A percentile compares a stretch with the other conserved stretches of the same genome.
phyloP scores from a whole-genome alignment of 2,329 filamentous ascomycete genomes.

The Periconia digitata region DNA sequence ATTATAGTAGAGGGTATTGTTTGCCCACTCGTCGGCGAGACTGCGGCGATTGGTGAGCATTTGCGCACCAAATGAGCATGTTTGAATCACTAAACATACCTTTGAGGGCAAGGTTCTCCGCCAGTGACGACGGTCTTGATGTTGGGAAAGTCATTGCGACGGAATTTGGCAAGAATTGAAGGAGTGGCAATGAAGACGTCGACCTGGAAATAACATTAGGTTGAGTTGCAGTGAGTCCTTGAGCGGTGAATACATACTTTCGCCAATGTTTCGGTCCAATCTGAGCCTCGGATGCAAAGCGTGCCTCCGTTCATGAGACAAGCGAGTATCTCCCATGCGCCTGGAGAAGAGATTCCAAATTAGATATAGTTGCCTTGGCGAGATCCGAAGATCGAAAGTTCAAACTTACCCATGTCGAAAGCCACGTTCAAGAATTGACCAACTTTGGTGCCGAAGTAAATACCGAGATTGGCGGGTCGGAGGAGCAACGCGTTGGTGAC shows the following conservation, averaged over 20 bases:
- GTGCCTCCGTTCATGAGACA: conserved; percentile 61
- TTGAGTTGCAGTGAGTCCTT: not conserved
- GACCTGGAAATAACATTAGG: conserved; percentile 34
- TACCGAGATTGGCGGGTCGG: conserved; percentile 55
- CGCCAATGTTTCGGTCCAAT: conserved; percentile 52
- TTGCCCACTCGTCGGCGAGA: conserved; percentile 60
- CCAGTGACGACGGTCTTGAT: conserved; percentile 58
- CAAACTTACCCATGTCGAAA: conserved; percentile 63
- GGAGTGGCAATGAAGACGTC: conserved; percentile 60
- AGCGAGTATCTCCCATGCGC: conserved; percentile 62
- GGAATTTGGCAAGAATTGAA: conserved; percentile 56
- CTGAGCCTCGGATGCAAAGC: conserved; percentile 54
- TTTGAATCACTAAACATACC: conserved; percentile 31
- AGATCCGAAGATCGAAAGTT: too few species aligned
- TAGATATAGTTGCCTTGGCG: not conserved
- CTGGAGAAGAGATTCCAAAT: conserved; percentile 36
- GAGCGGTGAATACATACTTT: conserved; percentile 41
- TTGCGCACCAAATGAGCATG: too few species aligned
- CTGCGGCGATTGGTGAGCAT: conserved; percentile 19
- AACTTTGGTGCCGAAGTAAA: conserved; percentile 54
- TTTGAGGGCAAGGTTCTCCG: conserved; percentile 55
- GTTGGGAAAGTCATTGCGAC: conserved; percentile 51
- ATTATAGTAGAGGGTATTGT: conserved; percentile 48
- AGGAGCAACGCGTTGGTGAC: conserved; percentile 57
- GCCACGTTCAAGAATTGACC: conserved; percentile 60